These are phyloP conservation scores for Cajanus cajan DNA, from an alignment of 306 rosid species.

Conservation along the genomic window DNA sequence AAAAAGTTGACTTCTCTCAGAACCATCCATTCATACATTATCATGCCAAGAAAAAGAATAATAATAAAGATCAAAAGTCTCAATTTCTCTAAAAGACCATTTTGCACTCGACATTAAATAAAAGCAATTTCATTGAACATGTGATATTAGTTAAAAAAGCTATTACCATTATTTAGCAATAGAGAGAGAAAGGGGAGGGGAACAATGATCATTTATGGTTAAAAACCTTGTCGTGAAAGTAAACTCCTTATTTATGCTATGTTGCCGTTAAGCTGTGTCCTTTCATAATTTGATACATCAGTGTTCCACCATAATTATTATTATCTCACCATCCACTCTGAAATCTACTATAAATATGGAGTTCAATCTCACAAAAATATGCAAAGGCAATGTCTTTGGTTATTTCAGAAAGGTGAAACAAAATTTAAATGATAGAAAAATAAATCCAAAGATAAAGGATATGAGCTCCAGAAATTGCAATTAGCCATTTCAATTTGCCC, in stretches of 20 bases:
- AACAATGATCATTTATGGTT: neutral
- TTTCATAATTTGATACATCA: neutral
- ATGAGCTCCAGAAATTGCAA: conserved; percentile 14
- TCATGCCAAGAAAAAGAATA: neutral
- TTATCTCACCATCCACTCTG: conserved; percentile 1
- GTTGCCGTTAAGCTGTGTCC: neutral
- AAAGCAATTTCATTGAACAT: conserved; percentile 13
- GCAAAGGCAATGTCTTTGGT: neutral
- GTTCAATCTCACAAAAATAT: conserved; percentile 13
- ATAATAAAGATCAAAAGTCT: conserved; percentile 8
- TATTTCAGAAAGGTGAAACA: conserved; percentile 6
- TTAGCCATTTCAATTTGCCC: neutral
- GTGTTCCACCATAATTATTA: conserved; percentile 2
- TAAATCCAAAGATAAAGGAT: conserved; percentile 20
- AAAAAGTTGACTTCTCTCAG: conserved; percentile 34
- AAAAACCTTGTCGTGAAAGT: conserved; percentile 4
- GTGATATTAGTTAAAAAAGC: neutral
- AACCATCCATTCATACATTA: neutral
- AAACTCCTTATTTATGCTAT: neutral
- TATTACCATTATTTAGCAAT: neutral
- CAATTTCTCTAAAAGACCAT: conserved; percentile 5
- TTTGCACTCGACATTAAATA: neutral
- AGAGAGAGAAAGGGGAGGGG: neutral
- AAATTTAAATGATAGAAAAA: neutral
- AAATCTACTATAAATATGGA: conserved; percentile 24